Percentiles rank a stretch among this genome's conserved stretches.
Evolutionary conservation across 352 stramenopile genomes (phyloP).

Genomic region (Globisporangium takayamanum): DNA sequence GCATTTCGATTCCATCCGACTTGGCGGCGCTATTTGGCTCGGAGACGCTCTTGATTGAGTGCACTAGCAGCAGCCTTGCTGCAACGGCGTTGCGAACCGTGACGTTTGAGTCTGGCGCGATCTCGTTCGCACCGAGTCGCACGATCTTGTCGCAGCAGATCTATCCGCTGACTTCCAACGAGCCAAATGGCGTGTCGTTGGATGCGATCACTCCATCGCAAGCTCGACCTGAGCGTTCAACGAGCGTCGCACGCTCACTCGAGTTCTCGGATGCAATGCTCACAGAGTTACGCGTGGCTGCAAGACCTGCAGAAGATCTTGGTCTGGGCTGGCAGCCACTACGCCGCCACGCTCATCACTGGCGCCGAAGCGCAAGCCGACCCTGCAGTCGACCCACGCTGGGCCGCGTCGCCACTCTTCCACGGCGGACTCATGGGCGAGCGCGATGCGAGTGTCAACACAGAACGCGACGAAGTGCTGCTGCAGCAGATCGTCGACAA

Average conservation of each 20-base stretch:
- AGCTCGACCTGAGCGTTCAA: not conserved
- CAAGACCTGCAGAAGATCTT: slow-evolving; percentile 64
- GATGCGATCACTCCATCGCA: not conserved
- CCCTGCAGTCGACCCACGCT: slow-evolving; percentile 27
- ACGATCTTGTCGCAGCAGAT: slow-evolving; percentile 60
- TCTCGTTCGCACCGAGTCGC: slow-evolving; percentile 35
- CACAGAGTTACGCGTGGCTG: slow-evolving; percentile 35
- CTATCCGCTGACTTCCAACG: slow-evolving; percentile 16
- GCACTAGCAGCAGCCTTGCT: slow-evolving; percentile 1
- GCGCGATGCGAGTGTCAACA: not conserved
- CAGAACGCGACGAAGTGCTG: slow-evolving; percentile 40
- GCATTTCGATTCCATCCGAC: slow-evolving; percentile 32
- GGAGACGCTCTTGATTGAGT: slow-evolving; percentile 35
- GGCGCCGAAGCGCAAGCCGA: slow-evolving; percentile 19
- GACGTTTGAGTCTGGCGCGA: slow-evolving; percentile 21
- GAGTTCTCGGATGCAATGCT: slow-evolving; percentile 16
- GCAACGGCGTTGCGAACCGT: not conserved
- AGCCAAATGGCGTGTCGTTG: not conserved
- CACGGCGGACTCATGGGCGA: slow-evolving; percentile 23
- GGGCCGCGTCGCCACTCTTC: slow-evolving; percentile 49
- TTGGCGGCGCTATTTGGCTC: slow-evolving; percentile 39
- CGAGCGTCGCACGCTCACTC: not conserved
- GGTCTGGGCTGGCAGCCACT: slow-evolving; percentile 52
- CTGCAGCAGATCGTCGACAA: slow-evolving; percentile 75
- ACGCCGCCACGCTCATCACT: slow-evolving; percentile 49